Percentiles rank a stretch among this genome's conserved stretches.
Evolutionary conservation across 1,284 basidiomycete species (phyloP).

Genomic region (Tylopilus sp.): DNA sequence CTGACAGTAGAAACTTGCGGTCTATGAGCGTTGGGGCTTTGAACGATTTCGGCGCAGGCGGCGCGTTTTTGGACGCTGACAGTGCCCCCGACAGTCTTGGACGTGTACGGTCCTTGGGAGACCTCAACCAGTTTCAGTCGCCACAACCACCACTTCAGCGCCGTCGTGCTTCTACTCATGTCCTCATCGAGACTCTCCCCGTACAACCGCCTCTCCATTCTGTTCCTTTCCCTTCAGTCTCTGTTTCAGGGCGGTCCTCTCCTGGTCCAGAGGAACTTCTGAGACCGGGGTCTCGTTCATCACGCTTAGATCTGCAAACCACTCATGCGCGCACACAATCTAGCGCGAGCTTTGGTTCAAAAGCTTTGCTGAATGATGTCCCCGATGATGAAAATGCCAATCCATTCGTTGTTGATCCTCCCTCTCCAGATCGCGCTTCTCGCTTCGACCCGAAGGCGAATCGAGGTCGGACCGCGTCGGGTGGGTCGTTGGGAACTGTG

Average conservation of each 20-base stretch:
- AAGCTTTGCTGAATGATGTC: slow-evolving; percentile 36
- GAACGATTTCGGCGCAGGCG: slow-evolving; percentile 49
- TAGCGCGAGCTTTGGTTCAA: slow-evolving; percentile 46
- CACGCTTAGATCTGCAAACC: slow-evolving; percentile 31
- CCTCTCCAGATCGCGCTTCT: slow-evolving; percentile 36
- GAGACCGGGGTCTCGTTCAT: slow-evolving; percentile 31
- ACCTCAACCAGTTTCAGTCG: slow-evolving; percentile 46
- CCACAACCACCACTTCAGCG: slow-evolving; percentile 41
- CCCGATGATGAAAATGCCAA: slow-evolving; percentile 25
- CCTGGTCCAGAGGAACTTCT: slow-evolving; percentile 39
- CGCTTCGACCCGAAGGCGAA: slow-evolving; percentile 40
- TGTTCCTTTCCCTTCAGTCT: slow-evolving; percentile 62
- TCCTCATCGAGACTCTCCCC: slow-evolving; percentile 44
- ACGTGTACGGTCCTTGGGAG: slow-evolving; percentile 44
- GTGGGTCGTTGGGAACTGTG: slow-evolving; percentile 38
- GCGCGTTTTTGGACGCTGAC: slow-evolving; percentile 42
- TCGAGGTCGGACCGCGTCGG: slow-evolving; percentile 39
- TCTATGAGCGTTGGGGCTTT: slow-evolving; percentile 64
- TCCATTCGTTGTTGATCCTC: slow-evolving; percentile 28
- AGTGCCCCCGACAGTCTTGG: slow-evolving; percentile 28
- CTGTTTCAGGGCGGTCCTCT: slow-evolving; percentile 44
- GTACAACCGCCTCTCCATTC: slow-evolving; percentile 44
- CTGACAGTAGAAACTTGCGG: slow-evolving; percentile 40
- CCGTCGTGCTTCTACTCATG: slow-evolving; percentile 47
- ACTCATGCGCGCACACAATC: slow-evolving; percentile 45